Evolutionary conservation across 2,329 filamentous ascomycete species (phyloP), one percentile per base, ranked within the genome.

Genomic region (Exophiala viscosa): DNA sequence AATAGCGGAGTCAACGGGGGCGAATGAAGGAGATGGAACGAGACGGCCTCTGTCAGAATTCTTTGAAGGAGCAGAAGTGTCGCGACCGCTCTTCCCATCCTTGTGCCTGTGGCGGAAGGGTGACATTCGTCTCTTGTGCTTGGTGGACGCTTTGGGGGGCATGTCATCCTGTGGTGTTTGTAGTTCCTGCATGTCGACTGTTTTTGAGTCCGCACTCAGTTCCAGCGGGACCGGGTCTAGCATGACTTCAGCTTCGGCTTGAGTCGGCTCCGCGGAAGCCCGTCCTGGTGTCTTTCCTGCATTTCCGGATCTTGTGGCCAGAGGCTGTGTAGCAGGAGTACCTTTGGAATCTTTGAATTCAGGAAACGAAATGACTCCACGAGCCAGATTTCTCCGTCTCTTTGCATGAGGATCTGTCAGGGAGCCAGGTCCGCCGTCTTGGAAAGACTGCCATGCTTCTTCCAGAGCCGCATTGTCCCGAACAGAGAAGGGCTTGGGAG

Each of bases 381-480:
- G 45, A 36, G 52, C 35, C 48, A 46, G 13, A 33, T 52, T 53
- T 48, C 45, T 54, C 48, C 46, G 50, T 15, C 38, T 47, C 17
- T 52, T 46, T 32, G 34, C 23, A 35, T 48, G 42, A 39, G 46
- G 33, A 35, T 55, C 42, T 40, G 35, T 35, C 9, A 14, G 7
- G 20, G 38, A 5, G n/a, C 41, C 51, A 17, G 55, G 50, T 44
- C 36, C 32, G 23, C 36, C 44, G 5, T 51, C 54, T 18, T 69
- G 64, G 13, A 93, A 74, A 13, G 76, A 72, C 39, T 85, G 71
- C 88, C 91, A 96, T 33, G 88, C 83, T 58, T 83, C 81, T 66
- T 95, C 89, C 10, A 96, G 75, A 2, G 86, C 83, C 60, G 85
- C 82, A 60, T 92, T 95, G 70, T 96, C 90, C 52, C 82, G 84